Evolutionary conservation across 176 grass and related monocot species (phyloP), one percentile per base, ranked within the genome.

Genomic region (Oryza officinalis): DNA sequence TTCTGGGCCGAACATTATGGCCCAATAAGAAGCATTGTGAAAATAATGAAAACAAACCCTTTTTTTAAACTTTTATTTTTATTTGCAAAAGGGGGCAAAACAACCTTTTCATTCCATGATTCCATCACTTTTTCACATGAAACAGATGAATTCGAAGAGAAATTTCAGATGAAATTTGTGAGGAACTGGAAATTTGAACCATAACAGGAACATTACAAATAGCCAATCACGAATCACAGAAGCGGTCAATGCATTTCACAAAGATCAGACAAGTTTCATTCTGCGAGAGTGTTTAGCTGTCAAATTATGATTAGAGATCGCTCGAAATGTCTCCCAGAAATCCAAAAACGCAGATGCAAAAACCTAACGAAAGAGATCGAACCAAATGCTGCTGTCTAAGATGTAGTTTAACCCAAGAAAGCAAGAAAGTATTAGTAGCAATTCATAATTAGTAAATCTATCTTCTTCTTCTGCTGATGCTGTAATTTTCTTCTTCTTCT

Each of bases 401-500:
- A 8, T 71, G 17, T 43, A 25, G n/a, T 25, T 41, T 12, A 46
- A 46, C 30, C 67, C 23, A 71, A 15, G 13, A 61, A 78, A 25
- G 52, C 23, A 71, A 15, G 13, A 61, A 78, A 25, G 52, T 57
- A 57, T 22, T 0, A 2, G 49, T 54, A 27, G 10, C n/a, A 45
- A 77, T 15, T 20, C 3, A 15, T 74, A 64, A 65, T 45, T 17
- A 5, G 35, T 73, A 63, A 73, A 63, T 69, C 14, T 68, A 54
- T 76, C 46, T 31, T 47, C 65, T 31, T 59, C 26, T 85, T 63
- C 10, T 67, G 2, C 49, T 54, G 12, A 13, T 15, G 46, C 13
- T 52, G 49, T n/a, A 27, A 27, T 78, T 26, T 61, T 63, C 73
- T 30, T 69, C 37, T 85, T 78, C 8, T 85, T 85, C 54, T 5